Evolutionary conservation across 768 basidiomycete genomes (phyloP), one percentile per base, ranked within the genome.

Genomic region (Podaxis mareebaensis): DNA sequence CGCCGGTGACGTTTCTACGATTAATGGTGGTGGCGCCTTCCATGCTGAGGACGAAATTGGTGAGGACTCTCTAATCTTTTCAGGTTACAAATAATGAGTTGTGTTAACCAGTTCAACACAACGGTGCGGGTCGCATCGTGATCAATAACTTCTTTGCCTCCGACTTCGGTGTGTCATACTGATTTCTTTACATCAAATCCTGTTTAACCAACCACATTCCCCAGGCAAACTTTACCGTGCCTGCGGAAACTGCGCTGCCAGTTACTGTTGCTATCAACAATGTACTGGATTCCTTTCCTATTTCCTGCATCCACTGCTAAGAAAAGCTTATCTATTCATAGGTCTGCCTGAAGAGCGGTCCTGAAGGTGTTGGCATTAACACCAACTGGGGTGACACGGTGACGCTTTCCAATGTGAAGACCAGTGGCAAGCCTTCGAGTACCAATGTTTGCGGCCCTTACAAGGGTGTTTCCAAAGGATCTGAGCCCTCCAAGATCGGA

Each of bases 301-400:
- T n/a, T n/a, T n/a, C n/a, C n/a, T n/a, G n/a, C n/a, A 3, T 24
- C 17, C n/a, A 4, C 10, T 17, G 17, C 26, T 38, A 33, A 24
- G 26, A 5, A 7, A 10, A 15, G 13, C 36, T 6, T 28, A 22
- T 24, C 39, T 11, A 17, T n/a, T 42, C 12, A 1, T 33, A 71
- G 69, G 69, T 72, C 38, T 73, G 72, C 26, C 53, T 72, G 28
- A 55, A 68, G 13, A 55, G 61, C 39, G 72, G 72, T 28, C 68
- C 67, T 5, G 65, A 67, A 36, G 69, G 64, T 56, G 69, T 72
- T 4, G 72, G 72, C 20, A 73, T 73, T 63, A 73, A 73, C 65
- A 58, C 68, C n/a, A 73, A 73, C 69, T 73, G 61, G 53, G 72
- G 72, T 20, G 72, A 72, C 61, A 72, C 72, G n/a, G 71, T 69